phyloP scores from a whole-genome alignment of 2,329 filamentous ascomycete species.

The Coleophoma eucalyptorum region DNA sequence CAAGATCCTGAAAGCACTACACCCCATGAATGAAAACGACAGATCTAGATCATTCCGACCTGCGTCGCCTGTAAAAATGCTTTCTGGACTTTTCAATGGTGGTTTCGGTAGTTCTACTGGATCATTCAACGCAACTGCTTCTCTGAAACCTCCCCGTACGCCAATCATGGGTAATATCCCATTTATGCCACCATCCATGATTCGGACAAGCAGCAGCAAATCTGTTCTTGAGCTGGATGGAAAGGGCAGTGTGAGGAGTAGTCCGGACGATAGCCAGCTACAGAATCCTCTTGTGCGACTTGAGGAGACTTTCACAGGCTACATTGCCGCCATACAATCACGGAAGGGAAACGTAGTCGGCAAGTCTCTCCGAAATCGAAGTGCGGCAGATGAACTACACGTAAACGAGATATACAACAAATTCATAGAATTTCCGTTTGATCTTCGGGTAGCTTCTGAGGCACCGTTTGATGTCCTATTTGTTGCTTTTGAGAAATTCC shows the following conservation, averaged over 20 bases:
- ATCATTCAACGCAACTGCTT: conserved; percentile 31
- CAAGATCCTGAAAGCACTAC: conserved; percentile 69
- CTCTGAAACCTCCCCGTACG: conserved; percentile 27
- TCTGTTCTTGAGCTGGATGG: conserved; percentile 23
- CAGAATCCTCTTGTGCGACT: conserved; percentile 68
- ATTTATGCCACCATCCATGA: conserved; percentile 28
- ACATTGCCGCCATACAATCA: conserved; percentile 76
- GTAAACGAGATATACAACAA: conserved; percentile 91
- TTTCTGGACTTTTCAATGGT: conserved; percentile 76
- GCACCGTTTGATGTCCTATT: conserved; percentile 81
- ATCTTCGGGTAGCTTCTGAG: conserved; percentile 71
- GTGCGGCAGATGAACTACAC: conserved; percentile 67
- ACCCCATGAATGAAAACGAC: conserved; percentile 57
- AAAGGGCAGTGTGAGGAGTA: conserved; percentile 30
- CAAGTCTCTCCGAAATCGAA: conserved; percentile 67
- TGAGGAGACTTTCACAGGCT: conserved; percentile 82
- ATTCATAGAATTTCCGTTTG: conserved; percentile 78
- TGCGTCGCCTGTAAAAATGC: conserved; percentile 84
- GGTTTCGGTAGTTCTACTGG: conserved; percentile 40
- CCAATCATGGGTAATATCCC: conserved; percentile 38
- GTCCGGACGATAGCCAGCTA: conserved; percentile 46
- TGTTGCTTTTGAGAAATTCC: conserved; percentile 89
- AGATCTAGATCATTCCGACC: conserved; percentile 68
- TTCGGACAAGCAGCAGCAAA: conserved; percentile 23
- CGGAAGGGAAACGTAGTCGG: conserved; percentile 86